Base-by-base conservation (phyloP, 1,284 basidiomycete genomes). In the Microbotryum intermedium region DNA sequence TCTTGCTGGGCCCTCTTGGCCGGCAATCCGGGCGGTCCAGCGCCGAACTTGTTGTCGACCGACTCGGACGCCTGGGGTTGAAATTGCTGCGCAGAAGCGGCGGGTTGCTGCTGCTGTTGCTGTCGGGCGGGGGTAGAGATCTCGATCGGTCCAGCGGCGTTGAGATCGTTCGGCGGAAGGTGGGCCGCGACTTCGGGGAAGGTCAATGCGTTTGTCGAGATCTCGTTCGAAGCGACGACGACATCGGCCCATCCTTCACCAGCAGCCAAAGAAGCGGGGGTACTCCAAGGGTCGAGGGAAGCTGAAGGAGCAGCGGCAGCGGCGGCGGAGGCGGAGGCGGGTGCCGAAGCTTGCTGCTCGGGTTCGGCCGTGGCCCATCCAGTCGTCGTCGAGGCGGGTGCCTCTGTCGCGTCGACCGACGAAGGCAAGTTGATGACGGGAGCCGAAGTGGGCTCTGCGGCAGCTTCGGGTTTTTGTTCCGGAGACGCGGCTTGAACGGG, bases 171-270 rank as follows among this genome's bases (percentile, higher is more conserved):
- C 49, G 61, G 67, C 26, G 61, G 62, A 26, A 65, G 57, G 60
- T 66, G 67, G 11, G 65, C 59, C 18, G 57, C 60, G 49, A 64
- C 56, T 28, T 65, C 69, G 52, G 61, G 47, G 64, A 61, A 61
- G 5, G 64, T 26, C 8, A 59, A 46, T 18, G 60, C 60, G 23
- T 61, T 58, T 46, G 65, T 66, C 18, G 44, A 39, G 23, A 47
- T 6, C 7, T 63, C 29, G 39, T 66, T 49, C 10, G 62, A 43
- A 21, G 67, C 67, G 20, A 65, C 55, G 53, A 71, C 60, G 48
- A 62, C 62, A 50, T 70, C 70, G 51, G 70, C 69, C 70, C 69
- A 71, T 30, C 67, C 70, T 51, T 71, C 70, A 25, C 70, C 70
- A 26, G 67, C 64, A 2, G 60, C 65, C 53, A 71, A 57, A 21